Evolutionary conservation across 2,329 filamentous ascomycete genomes (phyloP), one percentile per base, ranked within the genome.

Genomic region (Xylaria hypoxylon): DNA sequence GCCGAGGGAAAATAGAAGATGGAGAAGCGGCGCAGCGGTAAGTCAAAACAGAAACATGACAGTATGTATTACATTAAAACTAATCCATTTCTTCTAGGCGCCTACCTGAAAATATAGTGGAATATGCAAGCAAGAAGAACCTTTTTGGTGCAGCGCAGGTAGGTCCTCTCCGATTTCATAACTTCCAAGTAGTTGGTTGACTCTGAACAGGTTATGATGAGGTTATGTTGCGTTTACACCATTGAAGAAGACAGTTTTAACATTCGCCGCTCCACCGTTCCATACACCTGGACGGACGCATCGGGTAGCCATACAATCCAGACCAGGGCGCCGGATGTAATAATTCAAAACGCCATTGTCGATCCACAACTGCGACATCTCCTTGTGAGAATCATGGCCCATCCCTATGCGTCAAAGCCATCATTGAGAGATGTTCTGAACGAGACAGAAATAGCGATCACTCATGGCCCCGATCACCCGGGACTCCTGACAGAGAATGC

Each of bases 1-100:
- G 64, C 24, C 58, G 64, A 5, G 63, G 58, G 3, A 19, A 2
- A 24, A 8, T 52, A 42, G 56, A 64, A n/a, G 7, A n/a, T 11
- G 40, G 31, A 3, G 35, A 52, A 38, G 2, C 19, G 11, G 50
- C 44, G 26, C 7, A 2, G 22, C 22, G 47, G 44, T 44, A 52
- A 31, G 45, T 60, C 17, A 44, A 33, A 42, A 38, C 7, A 2
- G 15, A 38, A 13, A 4, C 5, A 48, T n/a, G 5, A 11, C 11
- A 19, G 6, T n/a, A 40, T 22, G 15, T 51, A 40, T 11, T 33
- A 17, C 15, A 1, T n/a, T 22, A 6, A 17, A 28, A 15, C 33
- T 51, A 52, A 22, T 5, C 19, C 2, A 17, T n/a, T 28, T 28
- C 24, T 8, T 50, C 24, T 50, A 50, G 47, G 2, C 47, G 47